phyloP scores from a whole-genome alignment of 805 yeast species.

The Kluyveromyces starmeri region DNA sequence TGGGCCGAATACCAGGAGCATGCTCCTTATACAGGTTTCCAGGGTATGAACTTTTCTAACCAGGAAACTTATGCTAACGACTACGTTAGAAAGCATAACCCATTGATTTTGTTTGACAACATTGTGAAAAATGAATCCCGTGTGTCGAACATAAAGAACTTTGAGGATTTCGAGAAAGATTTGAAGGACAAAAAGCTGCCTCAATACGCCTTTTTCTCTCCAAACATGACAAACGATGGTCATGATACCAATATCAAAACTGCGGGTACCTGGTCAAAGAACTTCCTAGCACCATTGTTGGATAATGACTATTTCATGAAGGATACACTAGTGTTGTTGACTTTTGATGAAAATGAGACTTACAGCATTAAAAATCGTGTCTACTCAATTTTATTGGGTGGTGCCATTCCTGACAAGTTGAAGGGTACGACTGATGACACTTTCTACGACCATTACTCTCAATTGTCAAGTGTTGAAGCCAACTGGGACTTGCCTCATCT shows the following conservation, averaged over 20 bases:
- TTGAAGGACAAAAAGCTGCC: constrained; percentile 34
- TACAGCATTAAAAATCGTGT: constrained; percentile 38
- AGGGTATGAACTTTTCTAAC: constrained; percentile 39
- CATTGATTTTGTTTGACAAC: constrained; percentile 36
- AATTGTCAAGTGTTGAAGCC: constrained; percentile 40
- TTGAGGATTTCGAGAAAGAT: constrained; percentile 37
- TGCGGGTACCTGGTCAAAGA: constrained; percentile 39
- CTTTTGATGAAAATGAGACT: constrained; percentile 43
- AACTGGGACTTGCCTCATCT: constrained; percentile 42
- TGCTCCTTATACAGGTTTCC: constrained; percentile 43
- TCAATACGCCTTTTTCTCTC: constrained; percentile 46
- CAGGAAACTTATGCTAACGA: constrained; percentile 36
- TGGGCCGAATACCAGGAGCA: constrained; percentile 50
- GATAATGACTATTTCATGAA: constrained; percentile 39
- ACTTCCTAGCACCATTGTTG: constrained; percentile 37
- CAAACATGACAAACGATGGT: constrained; percentile 47
- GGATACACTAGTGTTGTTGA: constrained; percentile 36
- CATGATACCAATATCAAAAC: constrained; percentile 39
- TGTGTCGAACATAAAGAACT: constrained; percentile 38
- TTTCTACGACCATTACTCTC: constrained; percentile 45
- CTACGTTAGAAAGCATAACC: constrained; percentile 47
- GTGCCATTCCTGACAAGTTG: constrained; percentile 33
- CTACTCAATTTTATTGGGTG: constrained; percentile 39
- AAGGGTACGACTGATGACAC: constrained; percentile 39
- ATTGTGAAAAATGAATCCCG: constrained; percentile 31